Percentiles rank a stretch among this genome's conserved stretches.
These are phyloP conservation scores for Debaryomyces psychrophilus DNA, from an alignment of 1,139 yeast genomes.

Conservation along the genomic window DNA sequence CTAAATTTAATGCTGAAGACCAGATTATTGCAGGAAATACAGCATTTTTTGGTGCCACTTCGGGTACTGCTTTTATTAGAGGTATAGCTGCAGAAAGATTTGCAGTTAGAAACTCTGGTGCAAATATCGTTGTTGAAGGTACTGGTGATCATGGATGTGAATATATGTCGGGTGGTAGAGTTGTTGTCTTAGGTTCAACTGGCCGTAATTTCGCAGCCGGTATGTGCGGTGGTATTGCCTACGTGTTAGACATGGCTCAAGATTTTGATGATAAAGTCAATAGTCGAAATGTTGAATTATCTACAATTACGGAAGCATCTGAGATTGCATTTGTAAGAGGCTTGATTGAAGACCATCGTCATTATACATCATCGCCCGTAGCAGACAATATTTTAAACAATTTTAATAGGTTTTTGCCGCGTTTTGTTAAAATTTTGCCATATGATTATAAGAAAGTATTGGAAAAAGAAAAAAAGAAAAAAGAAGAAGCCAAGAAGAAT, in stretches of 20 bases:
- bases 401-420: conserved; percentile 84
- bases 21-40: conserved; percentile 97
- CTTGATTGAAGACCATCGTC: conserved; percentile 91
- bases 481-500: conserved; percentile 67
- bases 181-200: conserved; percentile 86
- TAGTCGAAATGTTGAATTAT: conserved; percentile 77
- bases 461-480: conserved; percentile 72
- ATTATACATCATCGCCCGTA: conserved; percentile 89
- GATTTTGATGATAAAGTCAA: conserved; percentile 85
- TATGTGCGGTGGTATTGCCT: conserved; percentile 99
- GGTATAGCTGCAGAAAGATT: conserved; percentile 99
- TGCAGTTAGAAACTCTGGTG: conserved; percentile 98
- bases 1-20: conserved; percentile 90
- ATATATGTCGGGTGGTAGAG: conserved; percentile 99
- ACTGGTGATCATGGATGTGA: conserved; percentile 99
- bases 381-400: conserved; percentile 82
- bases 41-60: conserved; percentile 96
- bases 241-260: conserved; percentile 93
- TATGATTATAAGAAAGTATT: conserved; percentile 87
- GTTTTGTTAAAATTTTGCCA: conserved; percentile 94
- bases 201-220: conserved; percentile 98
- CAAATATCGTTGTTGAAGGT: conserved; percentile 94
- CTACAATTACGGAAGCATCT: conserved; percentile 76
- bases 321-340: conserved; percentile 96
- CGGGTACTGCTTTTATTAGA: conserved; percentile 90